A percentile compares a stretch with the other conserved stretches of the same genome.
phyloP scores from a whole-genome alignment of 345 rosid species.

The Xanthoceras sorbifolium region DNA sequence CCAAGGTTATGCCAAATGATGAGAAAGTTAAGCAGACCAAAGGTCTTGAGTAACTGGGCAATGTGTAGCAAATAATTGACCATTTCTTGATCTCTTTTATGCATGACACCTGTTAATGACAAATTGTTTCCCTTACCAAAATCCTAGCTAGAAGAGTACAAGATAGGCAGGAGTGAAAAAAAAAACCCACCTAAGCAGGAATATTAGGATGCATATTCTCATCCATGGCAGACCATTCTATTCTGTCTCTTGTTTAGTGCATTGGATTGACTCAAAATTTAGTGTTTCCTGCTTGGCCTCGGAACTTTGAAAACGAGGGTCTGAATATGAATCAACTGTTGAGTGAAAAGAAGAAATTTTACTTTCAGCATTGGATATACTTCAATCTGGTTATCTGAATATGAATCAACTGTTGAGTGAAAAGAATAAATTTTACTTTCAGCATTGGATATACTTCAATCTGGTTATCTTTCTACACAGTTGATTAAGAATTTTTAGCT shows the following conservation, averaged over 20 bases:
- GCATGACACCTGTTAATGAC: neutral
- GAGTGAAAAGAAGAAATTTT: neutral
- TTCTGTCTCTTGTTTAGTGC: neutral
- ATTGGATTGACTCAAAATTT: neutral
- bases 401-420: neutral
- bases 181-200: neutral
- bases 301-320: neutral
- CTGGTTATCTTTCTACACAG: neutral
- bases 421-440: neutral
- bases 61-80: neutral
- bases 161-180: neutral
- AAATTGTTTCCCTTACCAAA: neutral
- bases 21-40: neutral
- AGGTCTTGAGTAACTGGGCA: neutral
- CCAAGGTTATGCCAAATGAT: neutral
- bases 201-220: neutral
- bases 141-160: conserved; percentile 1
- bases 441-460: neutral
- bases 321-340: neutral
- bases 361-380: neutral
- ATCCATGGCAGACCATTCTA: neutral
- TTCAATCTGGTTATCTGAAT: conserved; percentile 4
- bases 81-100: neutral
- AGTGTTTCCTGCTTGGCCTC: neutral
- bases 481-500: neutral